Evolutionary conservation across 208 protist genomes (phyloP).

Genomic region (Leishmania aethiopica): DNA sequence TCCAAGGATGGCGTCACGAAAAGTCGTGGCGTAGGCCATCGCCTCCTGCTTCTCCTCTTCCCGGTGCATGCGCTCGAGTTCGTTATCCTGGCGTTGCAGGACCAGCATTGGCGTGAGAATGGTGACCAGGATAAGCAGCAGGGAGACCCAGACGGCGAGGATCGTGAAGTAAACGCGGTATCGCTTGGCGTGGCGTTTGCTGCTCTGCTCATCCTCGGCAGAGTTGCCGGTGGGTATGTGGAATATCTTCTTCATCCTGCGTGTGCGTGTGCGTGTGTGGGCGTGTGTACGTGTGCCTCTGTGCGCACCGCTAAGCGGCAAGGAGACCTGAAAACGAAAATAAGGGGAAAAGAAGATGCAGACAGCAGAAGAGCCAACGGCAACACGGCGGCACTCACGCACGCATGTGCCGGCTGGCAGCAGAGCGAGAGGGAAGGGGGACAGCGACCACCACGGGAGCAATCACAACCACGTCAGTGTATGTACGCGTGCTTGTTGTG

Average conservation of each 20-base stretch:
- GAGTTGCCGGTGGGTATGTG: constrained; percentile 22
- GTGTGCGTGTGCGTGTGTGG: neutral
- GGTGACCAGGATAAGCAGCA: constrained; percentile 36
- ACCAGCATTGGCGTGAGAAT: constrained; percentile 43
- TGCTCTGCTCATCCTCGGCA: constrained; percentile 30
- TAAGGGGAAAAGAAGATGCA: too few relatives aligned
- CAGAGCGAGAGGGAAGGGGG: neutral
- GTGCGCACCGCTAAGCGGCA: too few relatives aligned
- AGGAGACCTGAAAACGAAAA: too few relatives aligned
- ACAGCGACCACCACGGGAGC: neutral
- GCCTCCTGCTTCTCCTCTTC: constrained; percentile 13
- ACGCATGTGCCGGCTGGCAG: neutral
- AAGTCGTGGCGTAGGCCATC: constrained; percentile 27
- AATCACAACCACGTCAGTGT: neutral
- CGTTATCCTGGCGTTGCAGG: constrained; percentile 27
- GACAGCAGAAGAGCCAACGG: too few relatives aligned
- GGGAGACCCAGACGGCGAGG: constrained; percentile 25
- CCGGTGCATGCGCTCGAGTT: constrained; percentile 4
- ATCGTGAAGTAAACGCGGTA: constrained; percentile 33
- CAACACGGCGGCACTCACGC: too few relatives aligned
- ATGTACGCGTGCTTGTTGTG: neutral
- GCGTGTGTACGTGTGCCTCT: too few relatives aligned
- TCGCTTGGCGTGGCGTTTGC: constrained; percentile 27
- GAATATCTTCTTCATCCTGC: constrained; percentile 19
- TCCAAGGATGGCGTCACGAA: constrained; percentile 47